Evolutionary conservation across 441 rosid species (phyloP), one percentile per base, ranked within the genome.

Genomic region (Sinapis alba): DNA sequence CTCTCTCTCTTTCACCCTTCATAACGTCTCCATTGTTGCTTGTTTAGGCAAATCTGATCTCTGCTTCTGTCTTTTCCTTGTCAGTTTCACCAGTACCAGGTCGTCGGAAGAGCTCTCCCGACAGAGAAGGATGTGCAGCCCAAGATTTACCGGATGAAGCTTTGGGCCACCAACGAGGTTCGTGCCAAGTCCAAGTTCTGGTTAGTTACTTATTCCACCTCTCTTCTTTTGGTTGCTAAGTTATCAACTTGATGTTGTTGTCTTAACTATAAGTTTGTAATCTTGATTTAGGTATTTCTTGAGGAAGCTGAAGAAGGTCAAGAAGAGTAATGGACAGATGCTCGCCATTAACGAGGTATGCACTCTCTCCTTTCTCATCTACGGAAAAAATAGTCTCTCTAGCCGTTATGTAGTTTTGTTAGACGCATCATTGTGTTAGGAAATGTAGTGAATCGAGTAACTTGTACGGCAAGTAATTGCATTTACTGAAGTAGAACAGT

Each of bases 311-410:
- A 88, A 88, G 84, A 88, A 84, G 76, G 84, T 84, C 2, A 86
- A 88, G 84, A 88, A 88, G 78, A 86, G 89, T 71, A 86, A 86
- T 45, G 88, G 89, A 2, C 89, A 88, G 84, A 80, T 88, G 81
- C 82, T 88, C 36, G 92, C 88, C 67, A 86, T 88, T 78, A 88
- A 86, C 60, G 90, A 88, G 90, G 92, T 88, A 86, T n/a, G 18
- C n/a, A 0, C 10, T 26, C 24, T 23, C 23, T 34, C 32, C 7
- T 28, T 30, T 6, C 9, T 30, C 41, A 34, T 34, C 41, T 34
- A 9, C 3, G 13, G 13, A 36, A 11, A 11, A 11, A 4, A 2
- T 11, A 36, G 11, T 34, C 43, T 36, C n/a, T 0, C 43, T 36
- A 2, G n/a, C 2, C 4, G n/a, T 11, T 36, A 4, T 36, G 1